A percentile compares a stretch with the other conserved stretches of the same genome.
Conservation (phyloP, 2,329 filamentous ascomycete species). For the Pseudogymnoascus sp. region DNA sequence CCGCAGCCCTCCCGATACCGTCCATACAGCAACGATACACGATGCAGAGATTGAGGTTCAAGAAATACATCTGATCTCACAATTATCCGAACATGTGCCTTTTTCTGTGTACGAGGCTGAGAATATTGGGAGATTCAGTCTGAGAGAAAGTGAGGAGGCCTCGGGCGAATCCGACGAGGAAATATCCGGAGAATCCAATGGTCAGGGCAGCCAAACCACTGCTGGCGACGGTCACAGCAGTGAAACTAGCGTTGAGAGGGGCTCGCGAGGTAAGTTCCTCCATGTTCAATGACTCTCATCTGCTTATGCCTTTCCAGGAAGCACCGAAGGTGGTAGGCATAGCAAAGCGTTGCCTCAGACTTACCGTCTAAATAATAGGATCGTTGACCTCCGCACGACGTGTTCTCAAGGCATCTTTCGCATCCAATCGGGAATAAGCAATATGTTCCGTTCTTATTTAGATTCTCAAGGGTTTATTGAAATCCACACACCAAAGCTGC, state of each 20-base stretch:
- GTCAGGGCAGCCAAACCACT: neutral
- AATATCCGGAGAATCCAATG: neutral
- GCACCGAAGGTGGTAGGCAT: neutral
- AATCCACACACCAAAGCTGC: slow-evolving; percentile 88
- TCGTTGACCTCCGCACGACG: slow-evolving; percentile 80
- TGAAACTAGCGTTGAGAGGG: neutral
- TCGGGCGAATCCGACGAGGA: slow-evolving; percentile 11
- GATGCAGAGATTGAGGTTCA: slow-evolving; percentile 70
- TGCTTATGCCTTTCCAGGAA: neutral
- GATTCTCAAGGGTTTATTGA: slow-evolving; percentile 77
- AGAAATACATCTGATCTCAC: slow-evolving; percentile 55
- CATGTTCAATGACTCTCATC: neutral
- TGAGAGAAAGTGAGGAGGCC: slow-evolving; percentile 47
- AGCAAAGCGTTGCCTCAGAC: neutral
- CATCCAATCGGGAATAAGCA: slow-evolving; percentile 73
- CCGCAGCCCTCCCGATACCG: slow-evolving; percentile 64
- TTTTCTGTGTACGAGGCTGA: slow-evolving; percentile 68
- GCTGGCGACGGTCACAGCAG: slow-evolving; percentile 1
- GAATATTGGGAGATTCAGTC: slow-evolving; percentile 49
- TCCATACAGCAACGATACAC: slow-evolving; percentile 70
- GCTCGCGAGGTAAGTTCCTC: neutral
- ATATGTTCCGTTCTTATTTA: slow-evolving; percentile 70
- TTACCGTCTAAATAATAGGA: slow-evolving; percentile 63
- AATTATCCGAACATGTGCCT: slow-evolving; percentile 55
- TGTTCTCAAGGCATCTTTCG: slow-evolving; percentile 84